These are phyloP conservation scores for Phoma sp. DNA, from an alignment of 2,329 filamentous ascomycete species.

Conservation along the genomic window DNA sequence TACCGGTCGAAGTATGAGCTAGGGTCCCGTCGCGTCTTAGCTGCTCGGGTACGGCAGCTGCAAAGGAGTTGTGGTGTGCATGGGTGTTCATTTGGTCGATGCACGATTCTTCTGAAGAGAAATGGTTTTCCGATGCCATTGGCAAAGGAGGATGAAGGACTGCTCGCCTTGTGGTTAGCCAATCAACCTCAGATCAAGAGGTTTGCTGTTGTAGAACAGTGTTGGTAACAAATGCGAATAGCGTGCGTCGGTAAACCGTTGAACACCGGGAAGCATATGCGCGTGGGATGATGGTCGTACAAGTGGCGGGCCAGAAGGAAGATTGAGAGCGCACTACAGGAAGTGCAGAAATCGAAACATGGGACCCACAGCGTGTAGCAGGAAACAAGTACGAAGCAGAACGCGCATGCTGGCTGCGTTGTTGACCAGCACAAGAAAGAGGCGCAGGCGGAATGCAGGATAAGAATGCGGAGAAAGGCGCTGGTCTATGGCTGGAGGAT, in stretches of 20 bases:
- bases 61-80: constrained; percentile 54
- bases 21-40: constrained; percentile 59
- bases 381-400: constrained; percentile 28
- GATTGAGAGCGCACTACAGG: constrained; percentile 46
- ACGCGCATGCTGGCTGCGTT: constrained; percentile 31
- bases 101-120: constrained; percentile 54
- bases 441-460: constrained; percentile 40
- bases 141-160: constrained; percentile 52
- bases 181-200: constrained; percentile 36
- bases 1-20: constrained; percentile 53
- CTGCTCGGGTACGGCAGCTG: constrained; percentile 54
- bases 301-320: constrained; percentile 38
- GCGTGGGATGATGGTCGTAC: constrained; percentile 44
- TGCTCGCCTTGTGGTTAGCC: constrained; percentile 52
- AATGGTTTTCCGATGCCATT: constrained; percentile 51
- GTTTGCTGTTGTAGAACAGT: constrained; percentile 39
- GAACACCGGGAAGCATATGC: constrained; percentile 28
- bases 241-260: constrained; percentile 42
- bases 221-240: constrained; percentile 47
- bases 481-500: constrained; percentile 38
- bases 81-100: constrained; percentile 53
- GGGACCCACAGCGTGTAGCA: constrained; percentile 41
- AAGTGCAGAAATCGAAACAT: constrained; percentile 31
- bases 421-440: constrained; percentile 38
- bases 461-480: constrained; percentile 48